Evolutionary conservation across 768 basidiomycete species (phyloP), one percentile per base, ranked within the genome.

Genomic region (Grammothele lineata): DNA sequence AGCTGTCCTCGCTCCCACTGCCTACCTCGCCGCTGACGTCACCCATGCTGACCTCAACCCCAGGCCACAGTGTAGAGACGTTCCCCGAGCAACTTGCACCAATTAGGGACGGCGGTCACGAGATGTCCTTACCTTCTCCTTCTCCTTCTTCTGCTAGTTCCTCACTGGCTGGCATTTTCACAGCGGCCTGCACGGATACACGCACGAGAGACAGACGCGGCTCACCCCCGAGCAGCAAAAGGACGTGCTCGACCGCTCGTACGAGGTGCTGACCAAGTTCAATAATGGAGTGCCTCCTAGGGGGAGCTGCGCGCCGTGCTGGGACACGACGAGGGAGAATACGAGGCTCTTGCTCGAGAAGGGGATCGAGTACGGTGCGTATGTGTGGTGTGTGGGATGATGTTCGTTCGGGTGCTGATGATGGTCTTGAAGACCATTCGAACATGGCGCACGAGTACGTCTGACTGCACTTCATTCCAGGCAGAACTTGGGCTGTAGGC

Each of bases 281-380:
- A 84, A 83, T 58, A 64, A 76, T 49, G 78, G 80, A 21, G 62
- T 73, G 14, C 68, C 78, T 19, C 81, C 80, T 0, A 78, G 76
- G 59, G 81, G 80, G 32, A 78, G 75, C 40, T 83, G 85, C 26
- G 85, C 85, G 1, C 85, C 85, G 0, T 89, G 86, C 84, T 89
- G 85, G 85, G 87, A 89, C 61, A 78, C 78, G 3, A 81, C 77
- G 62, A 80, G 76, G 51, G 83, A 85, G 61, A 81, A 80, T 3
- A 78, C 78, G 0, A 64, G 76, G 14, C 67, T 88, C 21, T 66
- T 88, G 21, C 72, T 86, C 19, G 80, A 83, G 30, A 81, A 82
- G 52, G 87, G 87, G 0, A 83, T 89, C 37, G 75, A 85, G 68
- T 88, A 89, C 57, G 85, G 82, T 81, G 47, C 40, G 66, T 41